phyloP scores from a whole-genome alignment of 2,329 filamentous ascomycete species.

The Mollisia scopiformis region DNA sequence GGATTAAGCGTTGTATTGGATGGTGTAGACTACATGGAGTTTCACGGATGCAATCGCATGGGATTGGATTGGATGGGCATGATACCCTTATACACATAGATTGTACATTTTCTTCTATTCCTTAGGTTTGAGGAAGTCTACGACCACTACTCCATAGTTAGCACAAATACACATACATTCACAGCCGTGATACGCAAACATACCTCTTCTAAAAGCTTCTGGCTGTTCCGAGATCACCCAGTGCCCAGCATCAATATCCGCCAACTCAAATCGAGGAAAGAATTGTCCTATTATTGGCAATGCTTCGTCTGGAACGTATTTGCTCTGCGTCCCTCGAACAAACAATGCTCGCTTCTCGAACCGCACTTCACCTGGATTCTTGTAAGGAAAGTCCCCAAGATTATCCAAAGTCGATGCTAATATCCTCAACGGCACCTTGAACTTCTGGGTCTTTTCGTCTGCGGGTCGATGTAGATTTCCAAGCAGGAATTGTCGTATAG shows the following conservation, averaged over 20 bases:
- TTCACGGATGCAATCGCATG: conserved; percentile 19
- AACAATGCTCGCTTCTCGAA: conserved; percentile 83
- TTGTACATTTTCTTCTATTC: conserved; percentile 33
- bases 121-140: conserved; percentile 60
- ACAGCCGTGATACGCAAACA: conserved; percentile 31
- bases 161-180: not conserved
- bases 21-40: conserved; percentile 3
- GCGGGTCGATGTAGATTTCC: conserved; percentile 73
- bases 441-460: conserved; percentile 61
- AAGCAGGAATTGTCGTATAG: conserved; percentile 88
- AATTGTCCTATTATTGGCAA: conserved; percentile 80
- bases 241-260: conserved; percentile 78
- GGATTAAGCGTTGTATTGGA: conserved; percentile 1
- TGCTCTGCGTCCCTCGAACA: conserved; percentile 75
- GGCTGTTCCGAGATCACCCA: conserved; percentile 92
- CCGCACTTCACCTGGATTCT: conserved; percentile 65
- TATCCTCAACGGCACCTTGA: conserved; percentile 77
- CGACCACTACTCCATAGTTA: conserved; percentile 51
- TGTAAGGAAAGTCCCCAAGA: conserved; percentile 85
- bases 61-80: conserved; percentile 21
- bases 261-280: conserved; percentile 76
- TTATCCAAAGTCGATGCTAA: conserved; percentile 70
- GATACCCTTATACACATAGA: conserved; percentile 40
- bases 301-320: conserved; percentile 80
- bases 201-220: conserved; percentile 75